Evolutionary conservation across 2,329 filamentous ascomycete species (phyloP), one percentile per base, ranked within the genome.

Genomic region (Cadophora luteo-olivacea): DNA sequence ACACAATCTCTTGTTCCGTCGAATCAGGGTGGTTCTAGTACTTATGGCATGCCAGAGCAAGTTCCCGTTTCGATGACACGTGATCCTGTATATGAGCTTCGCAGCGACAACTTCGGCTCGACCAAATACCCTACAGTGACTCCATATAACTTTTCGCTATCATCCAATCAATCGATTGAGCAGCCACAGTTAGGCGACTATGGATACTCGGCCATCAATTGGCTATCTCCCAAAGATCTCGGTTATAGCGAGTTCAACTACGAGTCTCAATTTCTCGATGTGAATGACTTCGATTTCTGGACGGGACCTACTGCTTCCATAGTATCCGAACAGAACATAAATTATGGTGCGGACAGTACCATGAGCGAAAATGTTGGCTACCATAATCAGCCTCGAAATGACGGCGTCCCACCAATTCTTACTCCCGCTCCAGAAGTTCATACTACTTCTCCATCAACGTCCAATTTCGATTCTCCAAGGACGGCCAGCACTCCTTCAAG

Each of bases 181-280:
- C 55, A 38, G 24, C 55, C 55, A 38, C 32, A 58, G 32, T 19
- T 58, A 2, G 55, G 55, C 8, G n/a, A 58, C 38, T 38, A 38
- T 24, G 55, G 55, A 3, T 58, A 58, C 24, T 58, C 55, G 4
- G 55, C 55, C 1, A 58, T 58, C n/a, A 58, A 58, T 11, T 58
- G 55, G 55, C n/a, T 58, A 24, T 58, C 55, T 4, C 55, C 55
- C 1, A 58, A 58, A 38, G 55, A 58, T n/a, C 55, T 58, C n/a
- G 55, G 55, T 7, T 58, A 58, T n/a, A 58, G 32, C 33, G 55
- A 58, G 33, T 58, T 58, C 32, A 38, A 58, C n/a, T 58, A 58
- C 33, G 32, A 38, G 32, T 36, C 55, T 14, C 55, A 58, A 19
- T 58, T 38, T 19, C 36, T 58, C 11, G 55, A 58, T 4, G 33